A percentile compares a stretch with the other conserved stretches of the same genome.
These are phyloP conservation scores for Colletotrichum lupini DNA, from an alignment of 2,329 filamentous ascomycete genomes.

Conservation along the genomic window DNA sequence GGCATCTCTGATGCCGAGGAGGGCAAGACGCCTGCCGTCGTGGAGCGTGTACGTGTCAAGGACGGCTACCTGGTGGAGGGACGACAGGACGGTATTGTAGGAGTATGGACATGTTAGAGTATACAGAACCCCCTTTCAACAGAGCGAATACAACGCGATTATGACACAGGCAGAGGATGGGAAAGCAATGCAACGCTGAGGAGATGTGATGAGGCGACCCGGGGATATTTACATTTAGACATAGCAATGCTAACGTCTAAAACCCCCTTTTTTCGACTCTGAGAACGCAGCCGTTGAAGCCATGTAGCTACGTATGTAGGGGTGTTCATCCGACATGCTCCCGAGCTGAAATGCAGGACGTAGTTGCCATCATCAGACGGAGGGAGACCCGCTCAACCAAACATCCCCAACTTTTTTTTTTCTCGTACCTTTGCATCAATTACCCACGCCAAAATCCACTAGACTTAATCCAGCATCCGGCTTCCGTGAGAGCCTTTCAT, in stretches of 20 bases:
- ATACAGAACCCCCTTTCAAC: conserved; percentile 27
- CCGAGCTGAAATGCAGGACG: not conserved
- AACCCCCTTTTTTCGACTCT: not conserved
- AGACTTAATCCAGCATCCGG: too few relatives aligned
- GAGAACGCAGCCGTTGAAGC: not conserved
- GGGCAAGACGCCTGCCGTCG: conserved; percentile 71
- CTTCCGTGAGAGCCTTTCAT: too few relatives aligned
- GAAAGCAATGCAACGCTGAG: not conserved
- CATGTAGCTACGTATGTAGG: not conserved
- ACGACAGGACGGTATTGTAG: conserved; percentile 85
- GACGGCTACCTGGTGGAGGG: conserved; percentile 96
- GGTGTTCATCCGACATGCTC: conserved; percentile 16
- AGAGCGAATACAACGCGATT: conserved; percentile 28
- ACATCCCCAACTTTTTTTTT: not conserved
- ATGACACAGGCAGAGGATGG: not conserved
- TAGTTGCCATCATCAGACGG: conserved; percentile 10
- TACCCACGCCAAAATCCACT: too few relatives aligned
- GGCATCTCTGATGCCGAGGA: conserved; percentile 78
- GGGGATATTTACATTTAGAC: not conserved
- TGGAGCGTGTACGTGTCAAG: conserved; percentile 89
- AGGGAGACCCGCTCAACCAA: conserved; percentile 17
- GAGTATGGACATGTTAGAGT: conserved; percentile 83
- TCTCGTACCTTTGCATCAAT: too few relatives aligned
- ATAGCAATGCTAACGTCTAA: not conserved
- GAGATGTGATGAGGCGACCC: not conserved